Conservation (phyloP, 164 flowering plant species). For the Kingdonia uniflora region DNA sequence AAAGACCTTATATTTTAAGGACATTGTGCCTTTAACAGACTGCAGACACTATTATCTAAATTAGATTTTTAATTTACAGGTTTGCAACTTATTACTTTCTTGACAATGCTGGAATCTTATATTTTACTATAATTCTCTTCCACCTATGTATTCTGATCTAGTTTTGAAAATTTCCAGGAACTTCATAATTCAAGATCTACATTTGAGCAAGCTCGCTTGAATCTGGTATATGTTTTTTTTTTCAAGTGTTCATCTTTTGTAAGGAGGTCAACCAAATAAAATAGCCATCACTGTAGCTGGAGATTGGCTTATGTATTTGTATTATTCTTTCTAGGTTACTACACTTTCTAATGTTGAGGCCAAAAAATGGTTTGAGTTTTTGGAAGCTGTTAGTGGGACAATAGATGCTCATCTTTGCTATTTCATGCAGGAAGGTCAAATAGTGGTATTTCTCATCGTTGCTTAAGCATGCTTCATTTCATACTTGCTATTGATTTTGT, state of each 20-base stretch:
- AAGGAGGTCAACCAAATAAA: neutral
- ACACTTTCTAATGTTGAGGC: no score
- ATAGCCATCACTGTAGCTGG: conserved; percentile 1
- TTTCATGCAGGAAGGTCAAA: conserved; percentile 63
- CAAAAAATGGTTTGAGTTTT: no score
- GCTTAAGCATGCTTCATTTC: conserved; percentile 1
- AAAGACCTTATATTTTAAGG: no score
- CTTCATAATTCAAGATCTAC: no score
- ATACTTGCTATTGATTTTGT: conserved; percentile 1
- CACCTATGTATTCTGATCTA: conserved; percentile 31
- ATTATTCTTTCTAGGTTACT: conserved; percentile 42
- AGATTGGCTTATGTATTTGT: neutral
- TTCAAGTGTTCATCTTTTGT: conserved; percentile 1
- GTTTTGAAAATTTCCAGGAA: conserved; percentile 63
- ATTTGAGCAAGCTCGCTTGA: no score
- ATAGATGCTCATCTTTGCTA: no score
- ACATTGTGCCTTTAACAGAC: no score
- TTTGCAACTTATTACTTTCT: no score
- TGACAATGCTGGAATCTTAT: no score
- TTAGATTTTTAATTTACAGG: no score
- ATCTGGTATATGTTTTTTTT: conserved; percentile 37
- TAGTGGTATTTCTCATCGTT: neutral
- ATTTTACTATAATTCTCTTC: conserved; percentile 13
- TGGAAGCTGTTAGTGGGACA: conserved; percentile 93
- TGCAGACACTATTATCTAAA: no score